These are phyloP conservation scores for Claviceps spartinae DNA, from an alignment of 2,329 filamentous ascomycete genomes.

Conservation along the genomic window DNA sequence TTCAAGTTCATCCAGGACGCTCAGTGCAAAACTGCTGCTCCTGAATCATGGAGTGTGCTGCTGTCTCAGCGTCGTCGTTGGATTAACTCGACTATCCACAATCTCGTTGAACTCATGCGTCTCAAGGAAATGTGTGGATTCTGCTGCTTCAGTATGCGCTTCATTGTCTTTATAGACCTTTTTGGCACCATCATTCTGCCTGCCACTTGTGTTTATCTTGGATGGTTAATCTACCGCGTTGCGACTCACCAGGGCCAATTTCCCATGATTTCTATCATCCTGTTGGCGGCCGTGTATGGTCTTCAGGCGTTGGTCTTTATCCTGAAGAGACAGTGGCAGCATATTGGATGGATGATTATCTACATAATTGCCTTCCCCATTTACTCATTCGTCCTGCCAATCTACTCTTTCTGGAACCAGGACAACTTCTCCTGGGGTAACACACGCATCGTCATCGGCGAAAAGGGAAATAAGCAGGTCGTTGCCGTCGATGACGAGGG, in stretches of 20 bases:
- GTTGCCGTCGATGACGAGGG: conserved; percentile 72
- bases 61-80: conserved; percentile 96
- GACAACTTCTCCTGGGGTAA: conserved; percentile 99
- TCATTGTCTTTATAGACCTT: conserved; percentile 89
- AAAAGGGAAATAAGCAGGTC: conserved; percentile 83
- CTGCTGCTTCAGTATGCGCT: conserved; percentile 97
- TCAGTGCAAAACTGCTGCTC: conserved; percentile 84
- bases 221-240: conserved; percentile 72
- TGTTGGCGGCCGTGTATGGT: conserved; percentile 86
- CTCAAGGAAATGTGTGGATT: conserved; percentile 94
- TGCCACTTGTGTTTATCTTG: conserved; percentile 75
- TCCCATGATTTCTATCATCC: conserved; percentile 74
- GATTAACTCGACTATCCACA: conserved; percentile 99
- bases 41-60: conserved; percentile 85
- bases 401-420: conserved; percentile 99
- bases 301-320: conserved; percentile 94
- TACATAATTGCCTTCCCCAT: conserved; percentile 93
- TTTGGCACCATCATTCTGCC: conserved; percentile 86
- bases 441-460: conserved; percentile 90
- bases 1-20: conserved; percentile 95
- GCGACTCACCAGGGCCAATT: conserved; percentile 58
- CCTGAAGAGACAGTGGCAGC: conserved; percentile 93
- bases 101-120: conserved; percentile 78
- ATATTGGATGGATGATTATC: conserved; percentile 98
- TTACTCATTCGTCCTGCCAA: conserved; percentile 76